Base-by-base conservation (phyloP, 2,329 filamentous ascomycete genomes). In the Neonectria ditissima region DNA sequence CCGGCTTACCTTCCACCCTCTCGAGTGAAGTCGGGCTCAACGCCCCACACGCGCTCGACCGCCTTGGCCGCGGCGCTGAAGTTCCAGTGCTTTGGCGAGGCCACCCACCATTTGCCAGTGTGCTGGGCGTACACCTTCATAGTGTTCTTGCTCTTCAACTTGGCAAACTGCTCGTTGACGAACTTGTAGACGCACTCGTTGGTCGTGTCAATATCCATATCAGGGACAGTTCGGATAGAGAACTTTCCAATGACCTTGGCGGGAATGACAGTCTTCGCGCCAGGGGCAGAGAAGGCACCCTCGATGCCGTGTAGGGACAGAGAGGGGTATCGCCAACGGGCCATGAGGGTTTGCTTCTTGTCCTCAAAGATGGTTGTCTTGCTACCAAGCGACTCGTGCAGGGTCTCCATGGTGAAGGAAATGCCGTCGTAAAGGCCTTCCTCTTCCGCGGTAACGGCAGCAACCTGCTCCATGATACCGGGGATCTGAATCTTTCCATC, bases 191-290 rank as follows among this genome's bases (percentile, higher is more conserved):
- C 95, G 47, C 91, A 86, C 76, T 89, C 87, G 82, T 97, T 97
- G 75, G 97, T 97, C 76, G 91, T 89, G 60, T 93, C 90, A 73
- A 93, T 93, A 78, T 97, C 92, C 96, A 99, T 99, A 83, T 99
- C 89, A 56, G 96, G 96, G 22, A 99, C 96, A 37, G 94, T 98
- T 72, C 96, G 91, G 82, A 99, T 97, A 54, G 93, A 97, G 85
- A 99, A 99, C 84, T 99, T 99, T 81, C 96, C 96, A 75, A 91
- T 92, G 62, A 99, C 96, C 85, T 97, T 97, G 75, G 96, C 95
- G 3, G 96, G 96, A 73, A 99, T 99, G 74, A 99, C 96, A 1
- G 96, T 99, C 88, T 99, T 99, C 61, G 94, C 96, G 50, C 96
- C 96, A 6, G 94, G 92, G 2, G 92, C 91, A 47, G 92, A 95